These are phyloP conservation scores for Pterulicium gracile DNA, from an alignment of 1,284 basidiomycete species.

Conservation along the genomic window DNA sequence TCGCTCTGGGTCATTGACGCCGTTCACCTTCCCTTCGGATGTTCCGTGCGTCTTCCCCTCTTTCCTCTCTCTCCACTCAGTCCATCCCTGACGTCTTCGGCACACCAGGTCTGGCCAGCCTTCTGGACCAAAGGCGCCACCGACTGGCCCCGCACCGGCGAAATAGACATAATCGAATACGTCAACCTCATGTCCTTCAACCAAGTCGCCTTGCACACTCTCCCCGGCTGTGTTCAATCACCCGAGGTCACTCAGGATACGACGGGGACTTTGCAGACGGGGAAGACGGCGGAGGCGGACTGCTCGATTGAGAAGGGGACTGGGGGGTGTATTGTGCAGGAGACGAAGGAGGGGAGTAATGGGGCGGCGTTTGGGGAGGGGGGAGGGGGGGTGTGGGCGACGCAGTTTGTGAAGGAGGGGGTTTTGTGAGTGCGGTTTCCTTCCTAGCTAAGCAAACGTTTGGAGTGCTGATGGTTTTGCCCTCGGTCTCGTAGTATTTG, in stretches of 20 bases:
- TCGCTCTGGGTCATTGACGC: not conserved
- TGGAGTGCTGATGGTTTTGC: conserved; percentile 6
- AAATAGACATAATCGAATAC: not conserved
- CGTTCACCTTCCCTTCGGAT: not conserved
- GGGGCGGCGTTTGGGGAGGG: not conserved
- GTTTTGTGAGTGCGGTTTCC: conserved; percentile 2
- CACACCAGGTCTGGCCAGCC: not conserved
- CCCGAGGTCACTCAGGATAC: not conserved
- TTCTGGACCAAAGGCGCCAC: not conserved
- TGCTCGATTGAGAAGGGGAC: not conserved
- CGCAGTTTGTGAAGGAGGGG: not conserved
- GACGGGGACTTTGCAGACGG: no score
- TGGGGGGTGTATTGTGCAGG: not conserved
- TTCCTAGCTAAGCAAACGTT: no score
- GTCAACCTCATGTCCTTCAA: not conserved
- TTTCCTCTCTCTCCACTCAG: no score
- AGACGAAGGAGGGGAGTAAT: not conserved
- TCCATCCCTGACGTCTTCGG: no score
- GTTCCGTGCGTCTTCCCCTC: not conserved
- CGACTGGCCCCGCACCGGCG: not conserved
- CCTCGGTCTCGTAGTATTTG: no score
- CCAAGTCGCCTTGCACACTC: not conserved
- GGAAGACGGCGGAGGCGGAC: not conserved
- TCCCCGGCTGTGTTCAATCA: not conserved
- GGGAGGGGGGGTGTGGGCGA: not conserved